Conservation (phyloP, 257 asterid species). For the Solanum piurae region DNA sequence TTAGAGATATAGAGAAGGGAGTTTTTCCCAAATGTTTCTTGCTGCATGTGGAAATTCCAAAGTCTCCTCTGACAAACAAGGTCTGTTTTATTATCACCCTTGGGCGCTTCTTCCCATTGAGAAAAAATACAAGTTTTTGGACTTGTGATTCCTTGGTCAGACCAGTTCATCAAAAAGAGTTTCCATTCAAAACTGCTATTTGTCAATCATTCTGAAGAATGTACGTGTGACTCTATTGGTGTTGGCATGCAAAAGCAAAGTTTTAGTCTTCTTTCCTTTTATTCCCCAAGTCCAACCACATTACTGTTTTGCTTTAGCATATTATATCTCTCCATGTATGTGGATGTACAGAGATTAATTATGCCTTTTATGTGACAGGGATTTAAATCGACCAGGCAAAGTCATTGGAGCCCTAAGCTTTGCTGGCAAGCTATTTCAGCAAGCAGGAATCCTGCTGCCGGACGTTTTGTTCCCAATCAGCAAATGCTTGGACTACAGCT, state of each 20-base stretch:
- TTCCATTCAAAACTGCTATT: background rate
- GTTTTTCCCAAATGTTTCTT: constrained; percentile 68
- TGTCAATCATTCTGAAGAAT: background rate
- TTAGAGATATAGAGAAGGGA: constrained; percentile 75
- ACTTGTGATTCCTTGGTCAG: background rate
- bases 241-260: background rate
- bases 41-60: constrained; percentile 63
- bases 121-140: background rate
- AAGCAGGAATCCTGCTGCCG: constrained; percentile 55
- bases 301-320: background rate
- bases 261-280: background rate
- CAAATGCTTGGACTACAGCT: constrained; percentile 83
- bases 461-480: constrained; percentile 53
- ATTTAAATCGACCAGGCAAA: constrained; percentile 60
- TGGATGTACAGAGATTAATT: background rate
- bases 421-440: constrained; percentile 89
- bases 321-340: background rate
- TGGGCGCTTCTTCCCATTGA: background rate
- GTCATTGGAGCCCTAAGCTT: constrained; percentile 61
- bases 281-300: background rate
- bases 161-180: background rate
- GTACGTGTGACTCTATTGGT: background rate
- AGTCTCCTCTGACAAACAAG: constrained; percentile 73
- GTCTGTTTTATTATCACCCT: constrained; percentile 26
- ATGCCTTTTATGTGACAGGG: constrained; percentile 42